Evolutionary conservation across 148 eudicot genomes (phyloP).

Genomic region (Chenopodium album): DNA sequence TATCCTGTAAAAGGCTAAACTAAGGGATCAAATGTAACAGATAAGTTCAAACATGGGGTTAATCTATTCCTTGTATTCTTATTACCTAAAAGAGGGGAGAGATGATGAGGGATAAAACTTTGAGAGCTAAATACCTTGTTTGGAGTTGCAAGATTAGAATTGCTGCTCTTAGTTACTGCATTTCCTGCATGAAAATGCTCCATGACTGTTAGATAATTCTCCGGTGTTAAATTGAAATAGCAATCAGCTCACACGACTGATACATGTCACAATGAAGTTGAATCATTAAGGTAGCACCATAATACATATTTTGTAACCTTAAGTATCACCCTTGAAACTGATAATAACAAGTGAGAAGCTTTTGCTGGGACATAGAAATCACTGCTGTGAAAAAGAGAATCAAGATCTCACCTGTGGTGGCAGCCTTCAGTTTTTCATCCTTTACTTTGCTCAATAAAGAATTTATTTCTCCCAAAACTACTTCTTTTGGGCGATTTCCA

Average conservation of each 20-base stretch:
- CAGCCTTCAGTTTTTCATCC: constrained; percentile 47
- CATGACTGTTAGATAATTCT: no score
- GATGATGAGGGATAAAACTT: not conserved
- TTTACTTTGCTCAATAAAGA: constrained; percentile 48
- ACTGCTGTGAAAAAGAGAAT: constrained; percentile 14
- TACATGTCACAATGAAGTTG: not conserved
- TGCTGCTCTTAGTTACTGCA: constrained; percentile 39
- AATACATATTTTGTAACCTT: not conserved
- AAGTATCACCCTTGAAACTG: not conserved
- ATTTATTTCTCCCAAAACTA: constrained; percentile 60
- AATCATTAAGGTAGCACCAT: not conserved
- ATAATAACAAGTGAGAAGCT: not conserved
- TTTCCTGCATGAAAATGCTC: constrained; percentile 34
- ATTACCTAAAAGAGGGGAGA: not conserved
- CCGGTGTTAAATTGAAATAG: not conserved
- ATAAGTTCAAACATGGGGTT: not conserved
- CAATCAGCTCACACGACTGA: not conserved
- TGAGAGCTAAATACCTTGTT: constrained; percentile 41
- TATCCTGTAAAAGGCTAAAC: constrained; percentile 48
- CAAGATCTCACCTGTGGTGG: constrained; percentile 39
- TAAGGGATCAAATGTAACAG: constrained; percentile 16
- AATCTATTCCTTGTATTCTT: not conserved
- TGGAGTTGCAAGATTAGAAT: constrained; percentile 32
- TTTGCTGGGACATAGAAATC: not conserved
- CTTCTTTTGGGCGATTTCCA: constrained; percentile 83